Base-by-base conservation (phyloP, 179 eudicot species). In the Nepenthes alata region DNA sequence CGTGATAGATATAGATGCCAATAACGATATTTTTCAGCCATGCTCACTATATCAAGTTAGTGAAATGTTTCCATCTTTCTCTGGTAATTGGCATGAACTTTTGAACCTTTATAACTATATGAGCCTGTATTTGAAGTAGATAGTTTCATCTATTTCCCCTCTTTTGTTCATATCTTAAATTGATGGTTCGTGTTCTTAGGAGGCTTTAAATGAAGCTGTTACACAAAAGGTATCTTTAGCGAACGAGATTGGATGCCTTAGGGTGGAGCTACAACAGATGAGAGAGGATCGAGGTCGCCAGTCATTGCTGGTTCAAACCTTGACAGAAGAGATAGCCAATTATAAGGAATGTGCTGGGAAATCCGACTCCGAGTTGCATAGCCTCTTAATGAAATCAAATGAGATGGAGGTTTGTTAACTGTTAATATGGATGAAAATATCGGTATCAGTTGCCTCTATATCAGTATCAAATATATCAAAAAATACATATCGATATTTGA, bases 241-340 rank as follows among this genome's bases (percentile, higher is more conserved):
- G 15, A 80, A 59, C 70, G 95, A 91, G 69, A 87, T 82, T 64
- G 79, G 82, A 62, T 69, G 89, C 63, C 80, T 88, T 60, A 78
- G 86, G 64, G 74, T 72, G 70, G 98, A 91, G 69, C 64, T 88
- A 57, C 96, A 83, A 66, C 84, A 84, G 71, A 79, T 75, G 57
- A 83, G 90, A 74, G 95, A 86, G 65, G 98, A 91, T 34, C 91
- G 95, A 59, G 95, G 86, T 63, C 76, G 77, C 59, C 98, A 83
- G 47, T 62, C 75, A 71, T 74, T 70, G 58, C 81, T 75, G 53
- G 85, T 91, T 3, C 77, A 81, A 51, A 62, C 68, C 67, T 67
- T 91, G 69, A 76, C 83, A 39, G 67, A 74, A 50, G 96, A 91
- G 75, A 59, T 88, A 35, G 73, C 61, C 15, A 84, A 78, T 60